Conservation (phyloP, 495 filamentous ascomycete species). For the Xylaria longipes region DNA sequence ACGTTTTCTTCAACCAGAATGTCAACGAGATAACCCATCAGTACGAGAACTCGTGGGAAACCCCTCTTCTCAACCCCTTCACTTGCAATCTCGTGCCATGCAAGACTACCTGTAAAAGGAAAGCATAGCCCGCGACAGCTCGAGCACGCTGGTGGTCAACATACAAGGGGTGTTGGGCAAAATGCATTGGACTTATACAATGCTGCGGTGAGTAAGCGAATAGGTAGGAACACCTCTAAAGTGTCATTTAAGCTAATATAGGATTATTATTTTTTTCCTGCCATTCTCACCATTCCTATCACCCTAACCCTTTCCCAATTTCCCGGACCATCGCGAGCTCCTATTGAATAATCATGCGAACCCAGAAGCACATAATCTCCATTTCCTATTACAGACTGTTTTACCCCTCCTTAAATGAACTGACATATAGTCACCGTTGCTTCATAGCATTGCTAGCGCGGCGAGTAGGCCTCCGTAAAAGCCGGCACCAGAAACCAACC, state of each 20-base stretch:
- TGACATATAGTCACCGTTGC: background rate
- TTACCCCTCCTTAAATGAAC: background rate
- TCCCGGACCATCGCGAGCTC: background rate
- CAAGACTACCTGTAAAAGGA: background rate
- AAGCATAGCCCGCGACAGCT: background rate
- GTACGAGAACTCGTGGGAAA: background rate
- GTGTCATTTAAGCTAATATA: background rate
- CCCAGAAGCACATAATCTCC: background rate
- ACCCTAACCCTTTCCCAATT: background rate
- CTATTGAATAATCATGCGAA: background rate
- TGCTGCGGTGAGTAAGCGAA: constrained; percentile 5
- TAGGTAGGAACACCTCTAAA: constrained; percentile 4
- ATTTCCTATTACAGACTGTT: background rate
- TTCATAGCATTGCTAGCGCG: constrained; percentile 23
- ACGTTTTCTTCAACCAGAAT: constrained; percentile 9
- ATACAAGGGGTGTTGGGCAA: constrained; percentile 12
- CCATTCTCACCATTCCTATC: background rate
- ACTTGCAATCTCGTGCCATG: background rate
- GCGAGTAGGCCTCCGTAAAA: constrained; percentile 24
- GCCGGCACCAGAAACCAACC: background rate
- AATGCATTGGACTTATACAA: constrained; percentile 1
- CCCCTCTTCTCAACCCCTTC: background rate
- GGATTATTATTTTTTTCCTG: background rate
- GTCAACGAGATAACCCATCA: constrained; percentile 1
- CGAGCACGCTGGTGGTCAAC: background rate